Base-by-base conservation (phyloP, 2,329 filamentous ascomycete genomes). In the Scedosporium minutisporum region DNA sequence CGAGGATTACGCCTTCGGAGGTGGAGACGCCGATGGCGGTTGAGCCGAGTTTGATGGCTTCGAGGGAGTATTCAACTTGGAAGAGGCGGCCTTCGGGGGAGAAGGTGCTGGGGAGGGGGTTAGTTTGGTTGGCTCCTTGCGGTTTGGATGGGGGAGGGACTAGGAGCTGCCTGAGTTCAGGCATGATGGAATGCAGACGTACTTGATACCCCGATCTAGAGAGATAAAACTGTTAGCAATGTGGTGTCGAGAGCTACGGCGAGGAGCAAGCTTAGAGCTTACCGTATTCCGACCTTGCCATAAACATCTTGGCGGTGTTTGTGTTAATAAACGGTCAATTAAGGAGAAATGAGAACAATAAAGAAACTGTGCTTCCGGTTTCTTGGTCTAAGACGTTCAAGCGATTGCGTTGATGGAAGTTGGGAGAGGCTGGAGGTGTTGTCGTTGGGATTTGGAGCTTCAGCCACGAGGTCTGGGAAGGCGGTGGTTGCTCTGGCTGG, bases 271-370 rank as follows among this genome's bases (percentile, higher is more conserved):
- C 12, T 23, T 23, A 25, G 51, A 55, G 75, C 88, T 82, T 84
- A 95, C 93, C 95, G 82, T 99, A 99, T 93, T 99, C 95, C 76
- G 93, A 97, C 82, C 95, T 91, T 85, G 95, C 93, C 86, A 99
- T 97, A 86, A 99, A 99, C 95, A 96, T 96, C 72, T 81, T 91
- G 84, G 74, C 80, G 78, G 76, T 77, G 77, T 69, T 70, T 62
- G 21, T 38, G 33, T 21, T 38, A 42, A 27, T n/a, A 27, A 21
- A 25, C 27, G 33, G 33, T 25, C 44, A 38, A 38, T 60, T 27
- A 57, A 57, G 25, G 61, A 42, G 18, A 62, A 29, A 64, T 44
- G 25, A 29, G 21, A 55, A 16, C 2, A n/a, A 10, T 9, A 21
- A 42, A n/a, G 21, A 57, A 57, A 16, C 10, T n/a, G 6, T 3